Base-by-base conservation (phyloP, 202 grass and related monocot genomes). In the Eragrostis tef region DNA sequence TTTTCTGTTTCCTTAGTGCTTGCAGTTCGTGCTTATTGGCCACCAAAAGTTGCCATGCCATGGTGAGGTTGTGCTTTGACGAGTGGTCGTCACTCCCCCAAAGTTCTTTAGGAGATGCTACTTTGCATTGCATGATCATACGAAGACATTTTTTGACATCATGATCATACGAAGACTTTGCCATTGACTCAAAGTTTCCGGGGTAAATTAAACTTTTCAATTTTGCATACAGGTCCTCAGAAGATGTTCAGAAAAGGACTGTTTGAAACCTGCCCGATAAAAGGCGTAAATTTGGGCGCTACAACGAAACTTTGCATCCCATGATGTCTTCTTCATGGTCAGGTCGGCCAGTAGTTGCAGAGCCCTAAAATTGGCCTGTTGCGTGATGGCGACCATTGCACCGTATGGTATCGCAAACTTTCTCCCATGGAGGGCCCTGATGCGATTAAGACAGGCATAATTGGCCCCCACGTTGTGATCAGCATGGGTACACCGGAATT, bases 361-460 rank as follows among this genome's bases (percentile, higher is more conserved):
- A 77, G 72, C 64, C 81, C 77, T 70, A 75, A 39, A 39, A 25
- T 24, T 50, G 80, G 46, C 36, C 44, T 44, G 78, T 31, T 29
- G 72, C 65, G 43, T 49, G 87, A 85, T 15, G 67, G 72, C 66
- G 83, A 86, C 73, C 75, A 74, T 15, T 71, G 81, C 61, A 44
- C 44, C 41, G 15, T 21, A 53, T 24, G 13, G 67, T 50, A 39
- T 11, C 0, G 16, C 10, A 19, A 6, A 45, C 25, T 82, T 89
- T 86, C 78, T 58, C 64, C 56, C 6, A 58, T 12, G 71, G 46
- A 59, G 87, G 71, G 49, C 49, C 87, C 72, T 8, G 65, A 46
- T 24, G 78, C 41, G 87, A 80, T 26, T 6, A 51, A 6, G 62
- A 79, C 80, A 20, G 7, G 53, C 31, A 9, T 54, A n/a, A 22